A percentile compares a stretch with the other conserved stretches of the same genome.
phyloP scores from a whole-genome alignment of 2,329 filamentous ascomycete genomes.

The Diatrype stigma region DNA sequence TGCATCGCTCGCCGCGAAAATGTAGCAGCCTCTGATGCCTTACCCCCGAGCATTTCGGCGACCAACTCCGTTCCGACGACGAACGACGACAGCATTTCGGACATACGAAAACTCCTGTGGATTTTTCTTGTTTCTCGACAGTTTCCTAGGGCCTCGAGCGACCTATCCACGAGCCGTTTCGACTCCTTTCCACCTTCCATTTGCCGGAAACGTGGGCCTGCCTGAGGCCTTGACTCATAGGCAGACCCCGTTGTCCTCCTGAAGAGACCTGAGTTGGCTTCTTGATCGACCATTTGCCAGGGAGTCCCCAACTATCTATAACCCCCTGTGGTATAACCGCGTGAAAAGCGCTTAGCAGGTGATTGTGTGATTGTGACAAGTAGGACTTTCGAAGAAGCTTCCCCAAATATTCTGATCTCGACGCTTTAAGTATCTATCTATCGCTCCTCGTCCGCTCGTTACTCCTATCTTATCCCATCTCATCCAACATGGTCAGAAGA shows the following conservation, averaged over 20 bases:
- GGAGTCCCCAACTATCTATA: conserved; percentile 2
- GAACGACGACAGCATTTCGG: not conserved
- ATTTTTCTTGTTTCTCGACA: conserved; percentile 11
- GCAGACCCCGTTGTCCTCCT: conserved; percentile 8
- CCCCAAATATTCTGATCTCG: not conserved
- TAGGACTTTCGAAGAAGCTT: too few species aligned
- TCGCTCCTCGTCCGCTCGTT: not conserved
- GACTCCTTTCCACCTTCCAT: conserved; percentile 8
- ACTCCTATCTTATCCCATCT: conserved; percentile 3
- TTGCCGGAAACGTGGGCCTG: conserved; percentile 14
- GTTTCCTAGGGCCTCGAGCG: conserved; percentile 18
- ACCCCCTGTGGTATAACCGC: conserved; percentile 13
- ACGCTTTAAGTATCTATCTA: not conserved
- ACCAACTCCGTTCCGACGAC: not conserved
- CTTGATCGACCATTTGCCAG: conserved; percentile 16
- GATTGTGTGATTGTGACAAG: too few species aligned
- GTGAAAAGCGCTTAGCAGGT: not conserved
- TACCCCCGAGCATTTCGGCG: conserved; percentile 11
- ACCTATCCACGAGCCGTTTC: conserved; percentile 15
- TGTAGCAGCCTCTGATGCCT: conserved; percentile 13
- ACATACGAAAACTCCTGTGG: conserved; percentile 6
- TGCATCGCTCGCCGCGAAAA: conserved; percentile 9
- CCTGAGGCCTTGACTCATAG: conserved; percentile 20
- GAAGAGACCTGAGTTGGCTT: conserved; percentile 15
- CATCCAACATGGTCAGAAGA: conserved; percentile 20